Conservation (phyloP, 2,329 filamentous ascomycete species). For the Beauveria brongniartii region DNA sequence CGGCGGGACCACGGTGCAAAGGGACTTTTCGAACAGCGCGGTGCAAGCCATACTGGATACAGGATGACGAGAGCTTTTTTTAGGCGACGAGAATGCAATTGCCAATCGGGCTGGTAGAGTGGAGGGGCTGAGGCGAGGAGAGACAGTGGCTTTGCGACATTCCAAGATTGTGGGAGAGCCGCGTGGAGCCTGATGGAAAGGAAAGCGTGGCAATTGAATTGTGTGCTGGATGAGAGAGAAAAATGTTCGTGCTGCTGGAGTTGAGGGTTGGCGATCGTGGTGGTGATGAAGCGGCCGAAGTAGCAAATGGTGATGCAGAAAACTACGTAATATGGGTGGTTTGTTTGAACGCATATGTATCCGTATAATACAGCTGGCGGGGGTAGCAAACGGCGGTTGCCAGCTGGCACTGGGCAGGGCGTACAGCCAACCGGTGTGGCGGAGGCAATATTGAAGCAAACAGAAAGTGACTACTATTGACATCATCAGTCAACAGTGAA, state of each 20-base stretch:
- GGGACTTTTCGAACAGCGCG: neutral
- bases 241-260: neutral
- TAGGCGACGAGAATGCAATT: neutral
- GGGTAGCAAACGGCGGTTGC: neutral
- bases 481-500: too few relatives aligned
- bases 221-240: neutral
- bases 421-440: neutral
- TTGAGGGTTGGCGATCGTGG: neutral
- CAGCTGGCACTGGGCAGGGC: neutral
- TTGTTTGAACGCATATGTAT: neutral
- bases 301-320: neutral
- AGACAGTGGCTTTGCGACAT: constrained; percentile 7
- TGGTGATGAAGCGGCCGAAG: neutral
- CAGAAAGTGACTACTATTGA: neutral
- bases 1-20: neutral
- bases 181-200: neutral
- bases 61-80: constrained; percentile 5
- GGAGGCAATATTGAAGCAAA: neutral
- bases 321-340: neutral
- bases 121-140: neutral
- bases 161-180: neutral
- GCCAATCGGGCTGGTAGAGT: neutral
- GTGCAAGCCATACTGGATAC: neutral
- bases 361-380: neutral
- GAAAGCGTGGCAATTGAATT: neutral